Percentiles rank a stretch among this genome's conserved stretches.
Conservation (phyloP, 306 rosid species). For the Cucumis cinereus region DNA sequence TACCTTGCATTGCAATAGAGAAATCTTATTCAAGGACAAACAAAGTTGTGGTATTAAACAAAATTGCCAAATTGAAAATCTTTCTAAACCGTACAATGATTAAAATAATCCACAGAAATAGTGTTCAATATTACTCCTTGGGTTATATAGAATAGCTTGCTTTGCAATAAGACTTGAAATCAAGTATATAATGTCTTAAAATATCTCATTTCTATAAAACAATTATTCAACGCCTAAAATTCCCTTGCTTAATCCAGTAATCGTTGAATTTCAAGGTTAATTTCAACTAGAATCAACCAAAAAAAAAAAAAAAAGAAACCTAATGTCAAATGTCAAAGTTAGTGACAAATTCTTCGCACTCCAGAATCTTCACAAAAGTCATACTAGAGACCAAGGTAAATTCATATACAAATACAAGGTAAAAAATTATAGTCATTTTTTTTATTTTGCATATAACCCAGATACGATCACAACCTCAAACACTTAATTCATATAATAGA, state of each 20-base stretch:
- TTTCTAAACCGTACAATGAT: background rate
- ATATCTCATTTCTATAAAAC: background rate
- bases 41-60: background rate
- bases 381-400: background rate
- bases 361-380: background rate
- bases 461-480: background rate
- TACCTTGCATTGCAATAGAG: slow-evolving; percentile 4
- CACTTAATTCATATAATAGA: background rate
- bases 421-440: background rate
- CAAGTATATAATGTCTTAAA: background rate
- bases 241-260: background rate
- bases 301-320: no score
- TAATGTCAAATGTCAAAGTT: background rate
- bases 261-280: background rate
- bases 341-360: background rate
- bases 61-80: background rate
- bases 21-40: background rate
- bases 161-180: background rate
- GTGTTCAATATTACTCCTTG: background rate
- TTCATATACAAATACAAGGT: background rate
- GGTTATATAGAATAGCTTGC: background rate
- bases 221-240: background rate
- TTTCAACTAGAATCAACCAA: background rate
- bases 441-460: background rate
- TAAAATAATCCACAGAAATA: background rate